Evolutionary conservation across 2,329 filamentous ascomycete genomes (phyloP), one percentile per base, ranked within the genome.

Genomic region (Setomelanomma holmii): DNA sequence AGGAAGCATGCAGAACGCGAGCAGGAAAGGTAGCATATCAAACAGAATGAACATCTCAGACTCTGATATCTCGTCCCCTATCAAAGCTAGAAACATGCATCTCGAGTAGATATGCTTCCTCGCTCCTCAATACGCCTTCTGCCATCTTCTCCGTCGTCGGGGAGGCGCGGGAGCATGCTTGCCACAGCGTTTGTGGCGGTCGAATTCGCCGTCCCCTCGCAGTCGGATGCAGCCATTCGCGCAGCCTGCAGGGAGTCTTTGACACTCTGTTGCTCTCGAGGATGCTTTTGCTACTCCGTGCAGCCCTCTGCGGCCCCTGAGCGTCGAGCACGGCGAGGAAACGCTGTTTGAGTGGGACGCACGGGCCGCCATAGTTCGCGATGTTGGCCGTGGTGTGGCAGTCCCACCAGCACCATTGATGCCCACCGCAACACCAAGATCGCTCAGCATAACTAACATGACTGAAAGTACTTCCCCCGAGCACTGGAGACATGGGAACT

Each of bases 371-470:
- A 20, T 7, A 24, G 6, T 35, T 57, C 47, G 42, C 47, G 51
- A 55, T 49, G 47, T 33, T 23, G 40, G 51, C 42, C 21, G 33
- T 54, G 51, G 51, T 54, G 46, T 54, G 43, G 42, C 16, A 34
- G 10, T 47, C 16, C 5, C 27, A 30, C 5, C 27, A 30, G 27
- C 27, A 30, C 14, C 10, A 30, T 10, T 30, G 27, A 14, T 14
- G 27, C 10, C 5, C 27, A 14, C 27, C 10, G 27, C 27, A 14
- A 30, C 27, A 30, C 27, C 27, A 30, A n/a, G n/a, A n/a, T n/a
- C n/a, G n/a, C n/a, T n/a, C n/a, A n/a, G n/a, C n/a, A n/a, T n/a
- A n/a, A n/a, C n/a, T n/a, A n/a, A n/a, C n/a, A n/a, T n/a, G n/a
- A n/a, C n/a, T n/a, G n/a, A n/a, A n/a, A n/a, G n/a, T n/a, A n/a